Evolutionary conservation across 192 early-diverging fungal species (phyloP), one percentile per base, ranked within the genome.

Genomic region (Rhizophagus sp.): DNA sequence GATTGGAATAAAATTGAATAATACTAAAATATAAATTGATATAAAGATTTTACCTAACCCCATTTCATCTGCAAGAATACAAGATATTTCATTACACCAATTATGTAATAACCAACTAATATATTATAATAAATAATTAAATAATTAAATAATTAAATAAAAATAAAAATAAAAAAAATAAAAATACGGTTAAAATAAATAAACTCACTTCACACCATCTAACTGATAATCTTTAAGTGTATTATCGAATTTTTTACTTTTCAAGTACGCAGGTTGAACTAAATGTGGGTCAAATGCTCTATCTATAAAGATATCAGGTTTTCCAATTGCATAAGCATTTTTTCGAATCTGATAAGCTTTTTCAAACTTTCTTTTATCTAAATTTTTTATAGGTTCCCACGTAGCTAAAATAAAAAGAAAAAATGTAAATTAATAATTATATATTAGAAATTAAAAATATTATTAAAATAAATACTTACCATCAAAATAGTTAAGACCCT

Each of bases 21-120:
- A 39, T 36, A 44, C 7, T 69, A 70, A 41, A 41, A 41, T 41
- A 41, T 30, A 41, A 9, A 41, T 70, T n/a, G 19, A 24, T 36
- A 36, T 12, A 39, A 8, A 69, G 17, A 41, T 70, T n/a, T 19
- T 70, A 65, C 90, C 93, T 49, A 94, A 73, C 8, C 93, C 93
- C 92, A 94, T 94, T 71, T 94, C 93, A 83, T 94, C 93, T 19
- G 93, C 92, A 33, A 94, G 76, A 78, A 94, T 90, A 73, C 89
- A 91, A 30, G 89, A 86, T 44, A 84, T 82, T 11, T 84, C 50
- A 47, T 89, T 87, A 62, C 79, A 84, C 87, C 92, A 94, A 76
- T 94, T 88, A 81, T 92, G 93, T 17, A 90, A 44, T 17, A 94
- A 74, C 92, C 92, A 94, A 61, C 88, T 92, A 82, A 15, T 22